Conservation (phyloP, 2,329 filamentous ascomycete species). For the Beauveria medogensis region DNA sequence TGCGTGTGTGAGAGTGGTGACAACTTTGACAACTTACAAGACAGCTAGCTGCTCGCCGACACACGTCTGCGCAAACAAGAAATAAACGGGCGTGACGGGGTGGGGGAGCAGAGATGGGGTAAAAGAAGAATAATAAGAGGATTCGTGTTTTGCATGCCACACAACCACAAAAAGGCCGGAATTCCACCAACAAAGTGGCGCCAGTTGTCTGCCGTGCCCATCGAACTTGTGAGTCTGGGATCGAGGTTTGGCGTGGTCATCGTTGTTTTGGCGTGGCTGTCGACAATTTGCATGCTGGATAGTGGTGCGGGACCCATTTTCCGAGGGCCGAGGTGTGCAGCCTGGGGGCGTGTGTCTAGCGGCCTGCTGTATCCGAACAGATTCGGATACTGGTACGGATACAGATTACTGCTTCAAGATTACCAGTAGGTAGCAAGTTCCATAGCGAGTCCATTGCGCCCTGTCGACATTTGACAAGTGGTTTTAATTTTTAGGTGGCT, state of each 20-base stretch:
- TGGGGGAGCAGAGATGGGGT: too few species aligned
- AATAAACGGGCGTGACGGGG: too few species aligned
- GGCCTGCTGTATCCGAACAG: background rate
- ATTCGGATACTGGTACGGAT: too few species aligned
- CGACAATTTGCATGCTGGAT: background rate
- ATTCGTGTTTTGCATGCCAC: background rate
- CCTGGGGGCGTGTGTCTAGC: background rate
- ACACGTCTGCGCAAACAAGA: too few species aligned
- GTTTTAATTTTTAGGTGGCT: too few species aligned
- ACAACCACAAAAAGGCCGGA: background rate
- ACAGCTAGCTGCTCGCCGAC: background rate
- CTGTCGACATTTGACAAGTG: too few species aligned
- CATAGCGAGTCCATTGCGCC: too few species aligned
- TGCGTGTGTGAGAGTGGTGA: too few species aligned
- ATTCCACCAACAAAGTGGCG: background rate
- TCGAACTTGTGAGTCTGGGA: background rate
- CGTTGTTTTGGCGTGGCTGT: background rate
- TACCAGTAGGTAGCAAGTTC: too few species aligned
- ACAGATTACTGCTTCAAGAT: too few species aligned
- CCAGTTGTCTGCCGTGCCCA: background rate
- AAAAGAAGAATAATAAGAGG: background rate
- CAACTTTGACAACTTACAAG: too few species aligned
- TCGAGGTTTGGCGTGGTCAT: slow-evolving; percentile 1
- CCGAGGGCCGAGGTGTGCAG: background rate
- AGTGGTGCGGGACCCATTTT: background rate